Conservation (phyloP, 1,139 yeast species). For the Candida pseudocylindracea region DNA sequence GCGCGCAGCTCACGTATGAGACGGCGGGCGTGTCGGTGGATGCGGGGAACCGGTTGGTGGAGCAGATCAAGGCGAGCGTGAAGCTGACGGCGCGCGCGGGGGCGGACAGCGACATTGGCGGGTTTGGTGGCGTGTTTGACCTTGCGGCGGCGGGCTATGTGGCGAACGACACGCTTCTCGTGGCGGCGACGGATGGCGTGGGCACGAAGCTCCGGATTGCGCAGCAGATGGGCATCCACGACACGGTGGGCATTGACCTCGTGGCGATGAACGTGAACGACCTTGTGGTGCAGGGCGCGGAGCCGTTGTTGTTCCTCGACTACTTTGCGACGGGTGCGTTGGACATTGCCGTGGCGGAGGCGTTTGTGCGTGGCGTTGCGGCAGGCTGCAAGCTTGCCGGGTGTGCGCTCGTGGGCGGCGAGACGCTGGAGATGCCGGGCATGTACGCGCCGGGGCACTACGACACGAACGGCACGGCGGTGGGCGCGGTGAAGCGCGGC, state of each 20-base stretch:
- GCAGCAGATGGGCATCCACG: slow-evolving; percentile 69
- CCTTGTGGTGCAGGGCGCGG: slow-evolving; percentile 96
- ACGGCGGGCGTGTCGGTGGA: slow-evolving; percentile 96
- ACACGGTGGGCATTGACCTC: slow-evolving; percentile 93
- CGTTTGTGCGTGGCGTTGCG: slow-evolving; percentile 88
- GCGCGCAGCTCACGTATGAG: slow-evolving; percentile 51
- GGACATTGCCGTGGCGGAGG: slow-evolving; percentile 65
- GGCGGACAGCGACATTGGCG: slow-evolving; percentile 96
- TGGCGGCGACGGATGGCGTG: slow-evolving; percentile 98
- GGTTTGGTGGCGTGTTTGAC: slow-evolving; percentile 94
- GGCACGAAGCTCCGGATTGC: slow-evolving; percentile 95
- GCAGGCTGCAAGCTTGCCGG: slow-evolving; percentile 90
- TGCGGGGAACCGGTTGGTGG: slow-evolving; percentile 76
- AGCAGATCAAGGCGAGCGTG: slow-evolving; percentile 75
- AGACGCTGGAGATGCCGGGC: slow-evolving; percentile 99
- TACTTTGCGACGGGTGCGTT: slow-evolving; percentile 91
- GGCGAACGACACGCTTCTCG: slow-evolving; percentile 55
- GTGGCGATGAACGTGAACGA: slow-evolving; percentile 99
- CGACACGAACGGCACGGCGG: slow-evolving; percentile 96
- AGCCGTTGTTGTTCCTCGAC: slow-evolving; percentile 86
- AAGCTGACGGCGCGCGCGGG: slow-evolving; percentile 93
- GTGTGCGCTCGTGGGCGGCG: slow-evolving; percentile 97
- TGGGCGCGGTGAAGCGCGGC: slow-evolving; percentile 85
- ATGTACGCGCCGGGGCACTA: slow-evolving; percentile 91
- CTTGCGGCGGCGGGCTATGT: slow-evolving; percentile 70